Conservation (phyloP, 1,284 basidiomycete species). For the Puccinia triticina region DNA sequence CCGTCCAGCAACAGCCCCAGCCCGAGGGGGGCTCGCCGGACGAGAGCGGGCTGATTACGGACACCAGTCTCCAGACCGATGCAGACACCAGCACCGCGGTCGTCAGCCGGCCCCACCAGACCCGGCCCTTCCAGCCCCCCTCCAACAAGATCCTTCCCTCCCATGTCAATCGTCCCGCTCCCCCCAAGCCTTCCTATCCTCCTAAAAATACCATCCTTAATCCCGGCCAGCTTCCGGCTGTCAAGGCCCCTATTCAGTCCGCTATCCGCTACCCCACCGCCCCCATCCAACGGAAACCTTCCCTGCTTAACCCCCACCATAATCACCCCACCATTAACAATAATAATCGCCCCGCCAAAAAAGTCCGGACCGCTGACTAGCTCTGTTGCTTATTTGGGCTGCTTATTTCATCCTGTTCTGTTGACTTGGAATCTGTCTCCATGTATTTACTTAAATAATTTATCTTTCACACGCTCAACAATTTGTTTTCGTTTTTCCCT, state of each 20-base stretch:
- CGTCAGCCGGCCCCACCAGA: not conserved
- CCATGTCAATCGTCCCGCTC: not conserved
- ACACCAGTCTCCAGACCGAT: not conserved
- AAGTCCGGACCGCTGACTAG: too few species aligned
- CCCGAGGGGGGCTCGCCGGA: not conserved
- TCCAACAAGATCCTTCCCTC: not conserved
- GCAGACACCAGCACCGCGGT: not conserved
- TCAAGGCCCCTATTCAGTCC: not conserved
- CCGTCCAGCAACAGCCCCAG: not conserved
- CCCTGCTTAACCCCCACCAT: not conserved
- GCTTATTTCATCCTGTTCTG: too few species aligned
- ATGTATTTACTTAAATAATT: too few species aligned
- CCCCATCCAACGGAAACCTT: not conserved
- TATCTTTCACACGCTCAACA: too few species aligned
- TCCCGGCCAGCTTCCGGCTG: not conserved
- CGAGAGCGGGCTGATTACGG: conserved; percentile 26
- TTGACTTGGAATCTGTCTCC: too few species aligned
- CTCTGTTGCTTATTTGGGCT: too few species aligned
- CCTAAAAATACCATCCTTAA: not conserved
- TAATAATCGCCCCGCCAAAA: too few species aligned
- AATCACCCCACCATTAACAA: not conserved
- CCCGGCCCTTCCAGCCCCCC: too few species aligned
- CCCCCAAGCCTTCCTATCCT: not conserved
- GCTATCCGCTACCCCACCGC: conserved; percentile 2
- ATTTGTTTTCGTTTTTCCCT: too few species aligned